Percentiles rank a stretch among this genome's conserved stretches.
These are phyloP conservation scores for Trifolium subterraneum DNA, from an alignment of 306 rosid species.

Conservation along the genomic window DNA sequence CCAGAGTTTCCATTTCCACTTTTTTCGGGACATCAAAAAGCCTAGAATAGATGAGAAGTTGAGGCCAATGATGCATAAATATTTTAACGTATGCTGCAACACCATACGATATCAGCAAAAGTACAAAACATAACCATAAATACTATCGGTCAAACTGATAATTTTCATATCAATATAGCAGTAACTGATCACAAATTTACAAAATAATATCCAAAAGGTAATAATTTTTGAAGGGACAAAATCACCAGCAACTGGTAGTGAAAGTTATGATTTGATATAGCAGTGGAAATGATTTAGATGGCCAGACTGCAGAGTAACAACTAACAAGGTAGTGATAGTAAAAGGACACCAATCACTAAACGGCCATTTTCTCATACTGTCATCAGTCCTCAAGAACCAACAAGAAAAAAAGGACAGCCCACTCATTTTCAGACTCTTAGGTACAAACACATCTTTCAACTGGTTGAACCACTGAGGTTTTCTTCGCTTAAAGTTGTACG, in stretches of 20 bases:
- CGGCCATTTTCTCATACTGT: background rate
- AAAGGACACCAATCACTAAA: conserved; percentile 22
- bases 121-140: background rate
- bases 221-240: conserved; percentile 3
- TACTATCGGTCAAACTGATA: background rate
- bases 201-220: conserved; percentile 4
- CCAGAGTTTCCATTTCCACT: conserved; percentile 6
- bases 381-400: conserved; percentile 17
- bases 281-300: conserved; percentile 21
- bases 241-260: conserved; percentile 24
- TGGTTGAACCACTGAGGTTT: background rate
- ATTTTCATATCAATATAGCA: conserved; percentile 6
- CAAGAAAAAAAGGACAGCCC: background rate
- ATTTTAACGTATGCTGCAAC: background rate
- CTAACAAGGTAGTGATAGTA: conserved; percentile 13
- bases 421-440: background rate
- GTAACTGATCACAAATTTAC: conserved; percentile 19
- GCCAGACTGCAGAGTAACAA: conserved; percentile 21
- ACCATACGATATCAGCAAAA: background rate
- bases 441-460: conserved; percentile 8
- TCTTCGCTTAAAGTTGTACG: background rate
- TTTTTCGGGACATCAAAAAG: background rate
- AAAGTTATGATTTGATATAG: conserved; percentile 1
- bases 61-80: background rate
- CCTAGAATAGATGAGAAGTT: background rate